Percentiles rank a stretch among this genome's conserved stretches.
Conservation (phyloP, 306 rosid genomes). For the Urtica urens region DNA sequence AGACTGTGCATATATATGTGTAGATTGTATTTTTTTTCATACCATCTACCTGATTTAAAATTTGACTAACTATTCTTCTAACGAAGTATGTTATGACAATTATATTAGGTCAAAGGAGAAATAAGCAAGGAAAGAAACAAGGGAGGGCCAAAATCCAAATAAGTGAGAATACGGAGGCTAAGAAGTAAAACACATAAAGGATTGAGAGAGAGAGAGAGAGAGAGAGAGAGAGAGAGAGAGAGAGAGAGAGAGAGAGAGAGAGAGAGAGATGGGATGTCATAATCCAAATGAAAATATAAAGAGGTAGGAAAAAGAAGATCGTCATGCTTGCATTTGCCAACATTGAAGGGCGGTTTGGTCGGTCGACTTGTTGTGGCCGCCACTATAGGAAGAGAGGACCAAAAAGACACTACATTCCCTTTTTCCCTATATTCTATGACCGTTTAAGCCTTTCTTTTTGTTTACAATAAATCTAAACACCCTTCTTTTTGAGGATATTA, state of each 20-base stretch:
- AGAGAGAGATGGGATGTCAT: conserved; percentile 13
- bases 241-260: neutral
- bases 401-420: conserved; percentile 2
- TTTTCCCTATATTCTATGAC: conserved; percentile 2
- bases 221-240: neutral
- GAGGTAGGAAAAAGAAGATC: neutral
- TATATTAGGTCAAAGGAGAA: neutral
- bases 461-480: conserved; percentile 5
- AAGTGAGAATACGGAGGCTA: neutral
- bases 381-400: conserved; percentile 39
- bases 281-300: conserved; percentile 20
- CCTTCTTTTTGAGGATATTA: neutral
- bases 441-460: conserved; percentile 9
- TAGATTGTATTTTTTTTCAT: no score
- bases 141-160: conserved; percentile 1
- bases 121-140: conserved; percentile 3
- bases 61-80: neutral
- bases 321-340: conserved; percentile 20
- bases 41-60: no score
- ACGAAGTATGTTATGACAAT: neutral
- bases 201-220: neutral
- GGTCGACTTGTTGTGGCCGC: conserved; percentile 50
- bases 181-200: no score
- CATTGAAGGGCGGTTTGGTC: conserved; percentile 58
- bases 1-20: no score